Percentiles rank a stretch among this genome's conserved stretches.
Conservation (phyloP, 2,329 filamentous ascomycete species). For the Bipolaris cookei region DNA sequence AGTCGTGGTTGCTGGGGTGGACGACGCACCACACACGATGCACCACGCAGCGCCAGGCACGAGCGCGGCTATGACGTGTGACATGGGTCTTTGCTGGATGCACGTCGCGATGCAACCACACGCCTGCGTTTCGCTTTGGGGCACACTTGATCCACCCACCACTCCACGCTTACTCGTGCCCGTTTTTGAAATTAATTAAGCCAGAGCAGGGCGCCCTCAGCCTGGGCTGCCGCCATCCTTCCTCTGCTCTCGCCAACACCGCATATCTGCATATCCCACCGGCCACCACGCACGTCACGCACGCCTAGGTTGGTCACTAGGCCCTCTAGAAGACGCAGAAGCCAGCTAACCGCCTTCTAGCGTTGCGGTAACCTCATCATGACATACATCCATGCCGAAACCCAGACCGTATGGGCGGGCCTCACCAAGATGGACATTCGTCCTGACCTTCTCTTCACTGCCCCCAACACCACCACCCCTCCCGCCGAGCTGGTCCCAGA, state of each 20-base stretch:
- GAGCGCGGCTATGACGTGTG: constrained; percentile 20
- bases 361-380: constrained; percentile 18
- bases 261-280: neutral
- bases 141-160: constrained; percentile 11
- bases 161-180: neutral
- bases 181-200: neutral
- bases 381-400: constrained; percentile 38
- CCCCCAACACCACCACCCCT: constrained; percentile 36
- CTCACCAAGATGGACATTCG: constrained; percentile 37
- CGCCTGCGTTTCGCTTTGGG: constrained; percentile 1
- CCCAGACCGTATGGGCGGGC: constrained; percentile 44
- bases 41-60: constrained; percentile 6
- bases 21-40: neutral
- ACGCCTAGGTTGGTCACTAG: constrained; percentile 12
- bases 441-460: constrained; percentile 33
- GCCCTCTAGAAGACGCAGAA: constrained; percentile 10
- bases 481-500: constrained; percentile 40
- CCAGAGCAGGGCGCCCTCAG: neutral
- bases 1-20: constrained; percentile 7
- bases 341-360: constrained; percentile 27
- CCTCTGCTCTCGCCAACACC: neutral
- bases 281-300: neutral
- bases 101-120: constrained; percentile 8
- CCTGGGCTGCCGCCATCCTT: neutral
- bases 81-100: constrained; percentile 1